A percentile compares a stretch with the other conserved stretches of the same genome.
phyloP scores from a whole-genome alignment of 2,329 filamentous ascomycete species.

The Fusarium newnesense region DNA sequence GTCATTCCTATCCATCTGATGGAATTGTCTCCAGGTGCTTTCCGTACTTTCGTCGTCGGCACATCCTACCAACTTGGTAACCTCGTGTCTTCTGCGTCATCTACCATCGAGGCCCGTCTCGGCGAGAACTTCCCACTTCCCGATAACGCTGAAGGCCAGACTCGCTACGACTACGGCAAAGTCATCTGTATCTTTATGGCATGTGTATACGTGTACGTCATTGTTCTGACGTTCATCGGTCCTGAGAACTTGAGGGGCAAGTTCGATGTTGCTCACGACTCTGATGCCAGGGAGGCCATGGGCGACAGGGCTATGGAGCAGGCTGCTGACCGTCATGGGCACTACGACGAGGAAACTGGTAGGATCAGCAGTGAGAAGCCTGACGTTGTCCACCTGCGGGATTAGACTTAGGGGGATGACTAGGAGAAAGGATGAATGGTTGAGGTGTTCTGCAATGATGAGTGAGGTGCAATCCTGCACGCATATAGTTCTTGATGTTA shows the following conservation, averaged over 20 bases:
- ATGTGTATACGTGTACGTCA: constrained; percentile 76
- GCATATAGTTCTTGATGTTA: not conserved
- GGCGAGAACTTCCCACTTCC: constrained; percentile 79
- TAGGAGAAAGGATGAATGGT: not conserved
- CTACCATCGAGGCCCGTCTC: constrained; percentile 80
- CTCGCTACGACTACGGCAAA: constrained; percentile 78
- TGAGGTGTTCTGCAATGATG: not conserved
- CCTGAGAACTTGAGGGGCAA: constrained; percentile 63
- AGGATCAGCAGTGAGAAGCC: constrained; percentile 21
- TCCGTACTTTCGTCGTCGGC: constrained; percentile 80
- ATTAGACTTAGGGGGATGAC: not conserved
- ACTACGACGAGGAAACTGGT: constrained; percentile 33
- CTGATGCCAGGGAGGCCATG: constrained; percentile 59
- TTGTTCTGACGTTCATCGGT: constrained; percentile 71
- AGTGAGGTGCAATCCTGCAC: not conserved
- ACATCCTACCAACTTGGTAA: constrained; percentile 83
- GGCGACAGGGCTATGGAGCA: constrained; percentile 50
- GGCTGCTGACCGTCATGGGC: constrained; percentile 5
- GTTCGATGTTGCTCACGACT: constrained; percentile 62
- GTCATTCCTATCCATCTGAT: constrained; percentile 82
- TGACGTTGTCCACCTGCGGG: constrained; percentile 17
- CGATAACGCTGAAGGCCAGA: constrained; percentile 57
- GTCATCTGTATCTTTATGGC: constrained; percentile 94
- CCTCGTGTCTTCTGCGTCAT: constrained; percentile 74
- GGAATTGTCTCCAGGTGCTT: constrained; percentile 77